Conservation (phyloP, 2,329 filamentous ascomycete genomes). For the Apiospora saccharicola region DNA sequence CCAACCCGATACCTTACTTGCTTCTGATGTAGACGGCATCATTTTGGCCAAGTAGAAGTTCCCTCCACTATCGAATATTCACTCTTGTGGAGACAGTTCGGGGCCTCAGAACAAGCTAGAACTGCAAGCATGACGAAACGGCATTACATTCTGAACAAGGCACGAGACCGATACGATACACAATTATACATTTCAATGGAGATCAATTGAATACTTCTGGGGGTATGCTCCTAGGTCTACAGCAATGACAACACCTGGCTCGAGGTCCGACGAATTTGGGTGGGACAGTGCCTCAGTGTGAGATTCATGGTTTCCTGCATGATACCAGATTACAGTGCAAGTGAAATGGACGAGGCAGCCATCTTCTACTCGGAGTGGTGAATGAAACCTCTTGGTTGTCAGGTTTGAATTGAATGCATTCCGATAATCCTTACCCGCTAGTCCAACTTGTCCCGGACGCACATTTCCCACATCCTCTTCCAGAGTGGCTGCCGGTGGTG, state of each 20-base stretch:
- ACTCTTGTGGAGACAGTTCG: background rate
- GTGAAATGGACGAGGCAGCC: no score
- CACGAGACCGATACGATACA: background rate
- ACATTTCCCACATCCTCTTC: background rate
- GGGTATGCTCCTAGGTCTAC: background rate
- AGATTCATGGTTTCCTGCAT: background rate
- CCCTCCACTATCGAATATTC: background rate
- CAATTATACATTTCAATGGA: background rate
- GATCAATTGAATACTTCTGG: background rate
- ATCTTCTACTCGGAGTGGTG: no score
- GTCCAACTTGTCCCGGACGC: background rate
- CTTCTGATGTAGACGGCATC: background rate
- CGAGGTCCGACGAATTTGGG: background rate
- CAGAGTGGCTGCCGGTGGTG: background rate
- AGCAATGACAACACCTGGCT: background rate
- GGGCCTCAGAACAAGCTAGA: background rate
- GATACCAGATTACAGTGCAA: no score
- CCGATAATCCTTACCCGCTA: background rate
- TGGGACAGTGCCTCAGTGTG: background rate
- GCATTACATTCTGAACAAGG: background rate
- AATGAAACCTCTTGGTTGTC: no score
- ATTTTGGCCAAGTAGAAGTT: background rate
- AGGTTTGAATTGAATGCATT: no score
- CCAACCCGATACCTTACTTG: background rate
- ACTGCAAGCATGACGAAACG: background rate